These are phyloP conservation scores for Klebsormidium nitens DNA, from an alignment of 139 green algal species.

Conservation along the genomic window DNA sequence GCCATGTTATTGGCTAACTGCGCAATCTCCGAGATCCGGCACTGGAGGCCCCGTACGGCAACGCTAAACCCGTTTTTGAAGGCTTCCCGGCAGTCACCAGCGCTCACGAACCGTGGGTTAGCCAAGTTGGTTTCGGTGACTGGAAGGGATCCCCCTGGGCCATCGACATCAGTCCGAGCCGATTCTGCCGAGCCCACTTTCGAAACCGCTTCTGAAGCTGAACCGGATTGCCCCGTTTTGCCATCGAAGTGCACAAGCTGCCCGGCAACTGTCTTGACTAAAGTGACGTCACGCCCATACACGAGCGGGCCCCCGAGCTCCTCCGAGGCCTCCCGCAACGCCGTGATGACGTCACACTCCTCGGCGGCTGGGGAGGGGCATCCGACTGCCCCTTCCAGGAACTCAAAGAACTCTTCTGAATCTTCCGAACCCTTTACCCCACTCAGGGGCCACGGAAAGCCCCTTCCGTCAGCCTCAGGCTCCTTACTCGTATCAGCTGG, in stretches of 20 bases:
- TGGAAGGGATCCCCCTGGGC: too few species aligned
- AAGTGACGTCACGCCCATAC: background rate
- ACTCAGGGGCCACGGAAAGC: background rate
- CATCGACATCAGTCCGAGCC: too few species aligned
- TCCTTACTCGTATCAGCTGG: background rate
- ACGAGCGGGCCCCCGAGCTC: constrained; percentile 6
- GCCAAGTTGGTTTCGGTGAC: background rate
- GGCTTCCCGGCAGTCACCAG: constrained; percentile 6
- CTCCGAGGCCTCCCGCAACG: background rate
- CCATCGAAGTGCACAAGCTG: background rate
- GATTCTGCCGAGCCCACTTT: too few species aligned
- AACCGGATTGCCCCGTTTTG: background rate
- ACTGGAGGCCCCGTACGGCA: constrained; percentile 15
- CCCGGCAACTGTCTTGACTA: background rate
- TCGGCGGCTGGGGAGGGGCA: background rate
- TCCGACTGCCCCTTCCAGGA: background rate
- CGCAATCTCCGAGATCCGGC: background rate
- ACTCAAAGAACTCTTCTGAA: background rate
- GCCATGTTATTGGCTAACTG: background rate
- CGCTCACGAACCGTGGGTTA: background rate
- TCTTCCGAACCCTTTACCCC: background rate
- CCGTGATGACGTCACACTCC: background rate
- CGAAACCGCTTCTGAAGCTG: too few species aligned
- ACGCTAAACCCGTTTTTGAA: constrained; percentile 1
- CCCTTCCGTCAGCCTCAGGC: background rate